Evolutionary conservation across 768 basidiomycete genomes (phyloP), one percentile per base, ranked within the genome.

Genomic region (Xerocomus spinulosus): DNA sequence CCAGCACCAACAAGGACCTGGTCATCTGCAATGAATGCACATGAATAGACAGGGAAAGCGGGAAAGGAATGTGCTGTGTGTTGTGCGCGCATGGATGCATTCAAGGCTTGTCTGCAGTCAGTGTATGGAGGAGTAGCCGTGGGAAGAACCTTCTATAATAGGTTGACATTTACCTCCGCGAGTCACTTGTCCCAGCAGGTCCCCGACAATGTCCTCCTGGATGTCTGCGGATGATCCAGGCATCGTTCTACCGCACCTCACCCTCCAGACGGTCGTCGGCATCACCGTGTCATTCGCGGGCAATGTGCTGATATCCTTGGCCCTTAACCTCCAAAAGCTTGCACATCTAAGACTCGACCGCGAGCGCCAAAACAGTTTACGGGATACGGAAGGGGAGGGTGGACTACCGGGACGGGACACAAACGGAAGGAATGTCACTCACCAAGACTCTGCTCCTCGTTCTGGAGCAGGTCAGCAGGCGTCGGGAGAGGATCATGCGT

Each of bases 301-400:
- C 26, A 95, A 95, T 61, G 68, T 93, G 10, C 78, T 96, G 52
- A 92, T 97, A 52, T 89, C 87, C 9, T 76, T 94, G 20, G 94
- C 92, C 14, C 76, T 98, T 53, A 96, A 96, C 68, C 71, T 88
- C 28, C 94, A 98, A 68, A 97, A 96, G 63, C 78, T 95, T 15
- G 92, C 92, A 2, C 93, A 95, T 70, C 76, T 78, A 55, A 77
- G 85, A 24, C 72, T 87, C 26, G 80, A 81, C 55, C 69, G 60
- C 24, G 64, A 61, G 47, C 55, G 52, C 63, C 62, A 66, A 57
- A 46, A 49, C 12, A 33, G 37, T 42, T 41, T 32, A 30, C 15
- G 36, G 8, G 50, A 50, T 29, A 30, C 21, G 20, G 61, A 57
- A 30, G 42, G 53, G 38, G 57, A 53, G 44, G 30, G 38, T 15